phyloP scores from a whole-genome alignment of 306 rosid species.

The Cucurbita argyrosperma region DNA sequence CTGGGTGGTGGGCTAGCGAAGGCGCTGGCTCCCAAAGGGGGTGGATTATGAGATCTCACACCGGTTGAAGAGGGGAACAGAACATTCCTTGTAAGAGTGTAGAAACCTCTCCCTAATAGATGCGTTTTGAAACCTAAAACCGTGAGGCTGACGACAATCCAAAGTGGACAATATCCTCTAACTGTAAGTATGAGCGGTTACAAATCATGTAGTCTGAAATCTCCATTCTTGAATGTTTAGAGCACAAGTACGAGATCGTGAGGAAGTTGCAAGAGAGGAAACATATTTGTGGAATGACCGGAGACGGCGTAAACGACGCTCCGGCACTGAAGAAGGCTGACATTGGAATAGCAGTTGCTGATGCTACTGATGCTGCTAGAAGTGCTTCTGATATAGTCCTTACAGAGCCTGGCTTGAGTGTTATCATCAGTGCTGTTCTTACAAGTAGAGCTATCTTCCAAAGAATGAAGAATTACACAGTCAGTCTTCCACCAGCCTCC shows the following conservation, averaged over 20 bases:
- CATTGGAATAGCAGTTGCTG: slow-evolving; percentile 97
- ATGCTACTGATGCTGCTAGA: slow-evolving; percentile 99
- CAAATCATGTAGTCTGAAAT: not conserved
- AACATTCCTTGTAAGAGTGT: no score
- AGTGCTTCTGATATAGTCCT: slow-evolving; percentile 95
- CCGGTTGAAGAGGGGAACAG: no score
- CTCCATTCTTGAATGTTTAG: slow-evolving; percentile 17
- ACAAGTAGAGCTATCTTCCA: slow-evolving; percentile 95
- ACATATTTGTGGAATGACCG: slow-evolving; percentile 98
- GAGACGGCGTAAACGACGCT: slow-evolving; percentile 97
- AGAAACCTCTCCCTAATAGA: no score
- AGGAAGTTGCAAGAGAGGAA: slow-evolving; percentile 90
- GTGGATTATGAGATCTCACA: no score
- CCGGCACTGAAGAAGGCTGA: slow-evolving; percentile 98
- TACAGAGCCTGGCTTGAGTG: slow-evolving; percentile 98
- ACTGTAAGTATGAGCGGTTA: no score
- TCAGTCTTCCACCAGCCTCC: slow-evolving; percentile 19
- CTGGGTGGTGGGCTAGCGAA: no score
- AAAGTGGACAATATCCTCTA: no score
- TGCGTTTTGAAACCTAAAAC: no score
- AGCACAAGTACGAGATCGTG: slow-evolving; percentile 94
- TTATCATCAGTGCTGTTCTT: slow-evolving; percentile 89
- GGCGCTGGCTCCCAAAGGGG: no score
- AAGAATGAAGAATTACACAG: slow-evolving; percentile 98
- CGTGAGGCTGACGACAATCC: no score